Conservation (phyloP, 2,329 filamentous ascomycete species). For the Penicillium sp. region DNA sequence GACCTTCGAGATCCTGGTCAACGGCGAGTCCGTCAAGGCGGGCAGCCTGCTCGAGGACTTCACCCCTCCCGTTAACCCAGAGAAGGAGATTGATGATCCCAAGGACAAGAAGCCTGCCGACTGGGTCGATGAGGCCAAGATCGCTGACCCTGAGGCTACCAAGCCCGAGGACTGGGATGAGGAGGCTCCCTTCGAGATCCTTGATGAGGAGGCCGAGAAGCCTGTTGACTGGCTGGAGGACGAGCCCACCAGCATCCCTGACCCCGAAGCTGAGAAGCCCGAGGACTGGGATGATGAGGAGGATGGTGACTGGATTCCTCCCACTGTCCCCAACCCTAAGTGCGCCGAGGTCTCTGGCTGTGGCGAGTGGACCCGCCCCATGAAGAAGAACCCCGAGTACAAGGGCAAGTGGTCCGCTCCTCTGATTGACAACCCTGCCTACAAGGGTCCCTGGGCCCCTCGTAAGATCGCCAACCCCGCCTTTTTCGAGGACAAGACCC, state of each 20-base stretch:
- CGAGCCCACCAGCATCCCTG: conserved; percentile 76
- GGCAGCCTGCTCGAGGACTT: conserved; percentile 95
- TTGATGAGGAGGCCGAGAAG: conserved; percentile 85
- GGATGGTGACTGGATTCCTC: conserved; percentile 94
- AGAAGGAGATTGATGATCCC: conserved; percentile 89
- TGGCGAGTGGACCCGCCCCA: conserved; percentile 85
- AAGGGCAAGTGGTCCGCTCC: conserved; percentile 98
- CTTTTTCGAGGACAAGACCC: conserved; percentile 96
- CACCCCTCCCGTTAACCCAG: conserved; percentile 85
- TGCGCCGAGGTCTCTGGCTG: conserved; percentile 91
- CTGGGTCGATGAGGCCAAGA: conserved; percentile 93
- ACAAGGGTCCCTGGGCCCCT: conserved; percentile 94
- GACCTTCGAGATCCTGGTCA: conserved; percentile 87
- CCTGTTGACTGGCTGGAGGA: conserved; percentile 95
- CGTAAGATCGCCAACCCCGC: conserved; percentile 95
- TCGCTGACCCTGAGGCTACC: conserved; percentile 84
- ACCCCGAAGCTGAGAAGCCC: conserved; percentile 95
- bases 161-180: conserved; percentile 99
- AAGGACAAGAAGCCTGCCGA: conserved; percentile 91
- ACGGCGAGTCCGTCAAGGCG: conserved; percentile 82
- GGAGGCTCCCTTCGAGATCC: conserved; percentile 93
- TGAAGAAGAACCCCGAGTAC: conserved; percentile 93
- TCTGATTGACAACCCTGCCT: conserved; percentile 92
- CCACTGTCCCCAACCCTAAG: conserved; percentile 91
- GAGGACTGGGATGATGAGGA: conserved; percentile 99